Percentiles rank a stretch among this genome's conserved stretches.
Conservation (phyloP, 176 grass and related monocot genomes). For the Puccinellia tenuiflora region DNA sequence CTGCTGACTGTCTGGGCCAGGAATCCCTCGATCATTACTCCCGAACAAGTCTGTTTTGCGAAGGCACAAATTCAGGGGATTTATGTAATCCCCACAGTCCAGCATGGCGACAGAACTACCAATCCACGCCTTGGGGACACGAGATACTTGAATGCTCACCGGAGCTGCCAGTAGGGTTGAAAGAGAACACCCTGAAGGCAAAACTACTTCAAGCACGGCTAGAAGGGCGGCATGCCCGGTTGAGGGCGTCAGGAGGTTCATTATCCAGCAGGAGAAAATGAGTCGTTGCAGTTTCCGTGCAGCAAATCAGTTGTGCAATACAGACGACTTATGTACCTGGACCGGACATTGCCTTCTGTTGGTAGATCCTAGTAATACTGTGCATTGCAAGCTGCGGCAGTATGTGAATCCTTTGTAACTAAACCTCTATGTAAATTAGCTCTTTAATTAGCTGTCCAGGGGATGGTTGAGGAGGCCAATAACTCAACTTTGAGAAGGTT, state of each 20-base stretch:
- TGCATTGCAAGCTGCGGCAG: slow-evolving; percentile 2
- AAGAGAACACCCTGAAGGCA: slow-evolving; percentile 63
- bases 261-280: slow-evolving; percentile 34
- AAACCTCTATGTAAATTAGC: slow-evolving; percentile 17
- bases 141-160: slow-evolving; percentile 45
- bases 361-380: neutral
- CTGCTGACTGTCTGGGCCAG: neutral
- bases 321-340: neutral
- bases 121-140: neutral
- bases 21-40: slow-evolving; percentile 11
- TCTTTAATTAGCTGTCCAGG: slow-evolving; percentile 4
- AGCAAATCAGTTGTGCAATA: neutral
- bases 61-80: slow-evolving; percentile 21
- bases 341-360: neutral
- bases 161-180: slow-evolving; percentile 6
- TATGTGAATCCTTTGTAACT: slow-evolving; percentile 2
- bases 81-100: slow-evolving; percentile 1
- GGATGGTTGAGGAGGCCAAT: neutral
- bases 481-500: slow-evolving; percentile 12
- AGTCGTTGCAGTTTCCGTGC: neutral
- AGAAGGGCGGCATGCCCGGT: slow-evolving; percentile 72
- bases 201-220: slow-evolving; percentile 91
- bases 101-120: slow-evolving; percentile 5
- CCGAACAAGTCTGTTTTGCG: slow-evolving; percentile 17
- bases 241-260: slow-evolving; percentile 33